A percentile compares a stretch with the other conserved stretches of the same genome.
Evolutionary conservation across 495 filamentous ascomycete species (phyloP).

Genomic region (Annulohypoxylon stygium): DNA sequence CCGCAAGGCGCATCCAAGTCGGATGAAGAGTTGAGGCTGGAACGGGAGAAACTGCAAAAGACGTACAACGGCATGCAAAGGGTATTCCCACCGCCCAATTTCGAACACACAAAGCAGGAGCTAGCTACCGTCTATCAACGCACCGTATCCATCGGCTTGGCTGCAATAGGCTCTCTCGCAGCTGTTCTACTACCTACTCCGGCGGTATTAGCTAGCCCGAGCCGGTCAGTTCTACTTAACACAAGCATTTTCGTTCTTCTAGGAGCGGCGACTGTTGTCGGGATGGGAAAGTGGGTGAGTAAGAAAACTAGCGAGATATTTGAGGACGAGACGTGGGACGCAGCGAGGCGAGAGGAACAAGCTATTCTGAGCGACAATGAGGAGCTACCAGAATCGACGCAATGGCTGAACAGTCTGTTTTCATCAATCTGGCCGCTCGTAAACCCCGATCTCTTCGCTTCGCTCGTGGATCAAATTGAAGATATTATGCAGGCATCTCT

Average conservation of each 20-base stretch:
- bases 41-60: conserved; percentile 62
- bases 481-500: conserved; percentile 79
- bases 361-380: conserved; percentile 52
- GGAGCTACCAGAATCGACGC: conserved; percentile 68
- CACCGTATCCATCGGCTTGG: conserved; percentile 60
- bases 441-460: conserved; percentile 77
- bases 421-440: conserved; percentile 75
- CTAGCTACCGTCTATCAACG: conserved; percentile 61
- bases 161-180: conserved; percentile 50
- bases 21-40: conserved; percentile 58
- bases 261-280: conserved; percentile 53
- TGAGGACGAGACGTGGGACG: conserved; percentile 74
- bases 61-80: conserved; percentile 64
- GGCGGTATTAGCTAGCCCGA: conserved; percentile 75
- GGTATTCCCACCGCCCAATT: conserved; percentile 74
- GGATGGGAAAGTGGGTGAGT: conserved; percentile 64
- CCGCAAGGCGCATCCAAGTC: conserved; percentile 61
- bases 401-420: conserved; percentile 76
- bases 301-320: conserved; percentile 67
- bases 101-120: conserved; percentile 61
- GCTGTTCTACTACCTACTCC: conserved; percentile 66
- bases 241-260: conserved; percentile 45
- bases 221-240: conserved; percentile 49
- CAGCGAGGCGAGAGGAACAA: conserved; percentile 63
- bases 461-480: conserved; percentile 73